phyloP scores from a whole-genome alignment of 441 rosid species.

The Oxalis stricta region DNA sequence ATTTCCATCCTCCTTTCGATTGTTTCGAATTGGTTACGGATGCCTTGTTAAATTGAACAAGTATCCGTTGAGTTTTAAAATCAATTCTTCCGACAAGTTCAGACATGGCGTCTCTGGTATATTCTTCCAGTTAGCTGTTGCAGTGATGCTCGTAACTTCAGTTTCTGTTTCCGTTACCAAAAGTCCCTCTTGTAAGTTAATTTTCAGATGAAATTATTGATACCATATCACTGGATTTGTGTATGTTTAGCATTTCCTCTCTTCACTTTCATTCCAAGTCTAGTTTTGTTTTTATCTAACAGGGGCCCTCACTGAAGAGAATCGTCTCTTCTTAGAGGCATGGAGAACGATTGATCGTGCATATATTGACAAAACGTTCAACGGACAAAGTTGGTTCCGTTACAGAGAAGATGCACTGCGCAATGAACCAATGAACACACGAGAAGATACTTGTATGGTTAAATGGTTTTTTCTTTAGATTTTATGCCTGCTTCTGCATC shows the following conservation, averaged over 20 bases:
- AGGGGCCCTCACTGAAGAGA: constrained; percentile 75
- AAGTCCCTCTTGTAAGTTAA: constrained; percentile 48
- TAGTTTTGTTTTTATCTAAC: constrained; percentile 4
- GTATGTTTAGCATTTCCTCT: background rate
- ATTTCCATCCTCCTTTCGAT: constrained; percentile 7
- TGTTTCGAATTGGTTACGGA: constrained; percentile 8
- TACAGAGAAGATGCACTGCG: constrained; percentile 87
- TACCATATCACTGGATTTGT: background rate
- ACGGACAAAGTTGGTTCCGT: constrained; percentile 96
- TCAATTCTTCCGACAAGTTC: constrained; percentile 16
- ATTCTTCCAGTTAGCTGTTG: constrained; percentile 26
- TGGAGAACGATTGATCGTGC: constrained; percentile 98
- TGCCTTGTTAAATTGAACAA: constrained; percentile 13
- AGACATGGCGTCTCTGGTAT: constrained; percentile 24
- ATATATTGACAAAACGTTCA: constrained; percentile 73
- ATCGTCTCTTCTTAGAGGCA: constrained; percentile 74
- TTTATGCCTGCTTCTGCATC: background rate
- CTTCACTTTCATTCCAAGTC: background rate
- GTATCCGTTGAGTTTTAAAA: constrained; percentile 8
- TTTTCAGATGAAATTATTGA: background rate
- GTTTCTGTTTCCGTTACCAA: constrained; percentile 32
- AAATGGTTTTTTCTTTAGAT: background rate
- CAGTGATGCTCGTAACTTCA: constrained; percentile 41
- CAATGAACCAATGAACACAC: constrained; percentile 72
- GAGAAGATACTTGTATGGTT: constrained; percentile 73